These are phyloP conservation scores for Fonsecaea monophora DNA, from an alignment of 2,329 filamentous ascomycete species.

Conservation along the genomic window DNA sequence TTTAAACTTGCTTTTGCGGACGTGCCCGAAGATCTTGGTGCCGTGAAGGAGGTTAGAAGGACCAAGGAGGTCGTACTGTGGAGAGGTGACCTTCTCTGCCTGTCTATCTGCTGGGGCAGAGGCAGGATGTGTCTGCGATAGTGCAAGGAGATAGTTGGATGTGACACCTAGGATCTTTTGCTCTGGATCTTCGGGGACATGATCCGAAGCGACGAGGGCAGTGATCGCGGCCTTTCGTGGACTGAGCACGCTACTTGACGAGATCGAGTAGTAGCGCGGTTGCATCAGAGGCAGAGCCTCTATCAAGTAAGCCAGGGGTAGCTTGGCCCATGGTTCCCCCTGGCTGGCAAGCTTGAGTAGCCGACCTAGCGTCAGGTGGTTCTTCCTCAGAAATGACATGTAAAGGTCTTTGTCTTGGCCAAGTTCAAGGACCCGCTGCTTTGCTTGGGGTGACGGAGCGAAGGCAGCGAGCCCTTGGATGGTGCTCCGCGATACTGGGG, in stretches of 20 bases:
- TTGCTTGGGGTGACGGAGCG: conserved; percentile 73
- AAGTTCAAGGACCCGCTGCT: conserved; percentile 79
- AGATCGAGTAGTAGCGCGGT: conserved; percentile 37
- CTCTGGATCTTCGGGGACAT: neutral
- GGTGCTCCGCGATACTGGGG: conserved; percentile 87
- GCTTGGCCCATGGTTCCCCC: conserved; percentile 23
- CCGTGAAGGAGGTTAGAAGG: neutral
- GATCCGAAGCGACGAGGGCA: conserved; percentile 19
- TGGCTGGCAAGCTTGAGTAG: conserved; percentile 61
- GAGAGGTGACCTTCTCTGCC: neutral
- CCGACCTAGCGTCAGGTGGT: conserved; percentile 70
- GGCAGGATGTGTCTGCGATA: neutral
- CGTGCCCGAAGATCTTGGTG: conserved; percentile 16
- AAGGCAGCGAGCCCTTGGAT: conserved; percentile 81
- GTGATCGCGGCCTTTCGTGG: conserved; percentile 30
- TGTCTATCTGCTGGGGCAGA: neutral
- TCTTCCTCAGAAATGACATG: conserved; percentile 73
- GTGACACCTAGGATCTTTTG: conserved; percentile 20
- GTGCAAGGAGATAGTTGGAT: conserved; percentile 26
- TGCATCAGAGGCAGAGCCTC: conserved; percentile 28
- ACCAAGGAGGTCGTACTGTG: conserved; percentile 14
- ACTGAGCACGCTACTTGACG: conserved; percentile 24
- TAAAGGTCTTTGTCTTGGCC: conserved; percentile 88
- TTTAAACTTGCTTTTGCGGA: conserved; percentile 36
- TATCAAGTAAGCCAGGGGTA: conserved; percentile 34